Base-by-base conservation (phyloP, 2,329 filamentous ascomycete genomes). In the Sclerotinia sclerotiorum region DNA sequence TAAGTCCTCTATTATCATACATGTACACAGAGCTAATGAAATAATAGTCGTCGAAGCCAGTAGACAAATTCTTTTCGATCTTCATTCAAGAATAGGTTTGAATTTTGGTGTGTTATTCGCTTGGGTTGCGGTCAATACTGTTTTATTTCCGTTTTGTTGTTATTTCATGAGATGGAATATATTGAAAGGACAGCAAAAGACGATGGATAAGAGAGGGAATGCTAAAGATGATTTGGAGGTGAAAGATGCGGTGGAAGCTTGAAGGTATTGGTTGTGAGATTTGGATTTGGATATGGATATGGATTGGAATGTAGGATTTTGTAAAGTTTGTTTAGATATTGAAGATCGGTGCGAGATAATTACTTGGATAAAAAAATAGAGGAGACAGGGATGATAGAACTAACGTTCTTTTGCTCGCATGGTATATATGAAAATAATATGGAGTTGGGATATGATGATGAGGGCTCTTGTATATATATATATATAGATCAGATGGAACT, bases 91-190 rank as follows among this genome's bases (percentile, higher is more conserved):
- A 19, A 84, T 90, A 62, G 86, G 86, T 0, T 75, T 88, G 2
- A 85, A 90, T 70, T 85, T 90, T 76, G 87, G 84, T 0, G 78
- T 90, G 1, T 75, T 90, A 55, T 83, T 88, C 69, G 83, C 83
- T 0, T 90, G 86, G 87, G 78, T 77, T 1, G 84, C 79, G 0
- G 76, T 87, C 5, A 85, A 85, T 68, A 83, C 83, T 0, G 73
- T 75, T 0, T 69, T 88, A 10, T 88, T 87, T 73, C 86, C 85
- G 0, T 71, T 86, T 2, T 80, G 79, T 67, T 81, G 79, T 70
- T 79, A 79, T 57, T 76, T 81, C 54, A 79, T 81, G 79, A 73
- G 79, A 19, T 82, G 81, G 80, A 80, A 79, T 72, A 78, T 68
- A 29, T 77, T 79, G 72, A 70, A 66, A 17, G 21, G 63, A 24